Conservation (phyloP, 257 asterid species). For the Paraleonurus japonicus region DNA sequence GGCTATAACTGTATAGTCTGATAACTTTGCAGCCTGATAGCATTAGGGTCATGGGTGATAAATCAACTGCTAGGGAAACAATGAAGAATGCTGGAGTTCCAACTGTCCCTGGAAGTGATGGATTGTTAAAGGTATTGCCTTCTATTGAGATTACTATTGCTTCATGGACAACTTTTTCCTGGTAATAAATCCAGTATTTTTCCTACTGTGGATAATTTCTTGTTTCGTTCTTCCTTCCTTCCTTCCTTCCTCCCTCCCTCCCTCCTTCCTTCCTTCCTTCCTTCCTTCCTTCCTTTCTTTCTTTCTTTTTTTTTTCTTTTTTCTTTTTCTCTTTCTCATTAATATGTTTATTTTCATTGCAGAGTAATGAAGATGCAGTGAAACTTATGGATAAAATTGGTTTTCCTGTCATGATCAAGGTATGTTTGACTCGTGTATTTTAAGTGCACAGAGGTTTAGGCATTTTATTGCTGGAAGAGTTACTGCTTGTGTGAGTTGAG, state of each 20-base stretch:
- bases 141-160: slow-evolving; percentile 14
- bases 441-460: neutral
- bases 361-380: slow-evolving; percentile 87
- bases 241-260: too few species aligned
- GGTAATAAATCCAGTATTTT: neutral
- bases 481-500: slow-evolving; percentile 11
- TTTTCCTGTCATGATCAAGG: slow-evolving; percentile 98
- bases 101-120: slow-evolving; percentile 99
- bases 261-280: too few species aligned
- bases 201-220: neutral
- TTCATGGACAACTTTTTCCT: slow-evolving; percentile 6
- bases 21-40: slow-evolving; percentile 75
- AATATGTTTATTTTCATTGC: slow-evolving; percentile 24
- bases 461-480: neutral
- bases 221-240: too few species aligned
- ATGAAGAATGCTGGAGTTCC: slow-evolving; percentile 99
- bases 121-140: slow-evolving; percentile 66
- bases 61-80: slow-evolving; percentile 96
- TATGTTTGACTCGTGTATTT: slow-evolving; percentile 24
- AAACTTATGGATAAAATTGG: slow-evolving; percentile 80
- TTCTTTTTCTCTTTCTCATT: neutral
- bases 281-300: too few species aligned
- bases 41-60: slow-evolving; percentile 97
- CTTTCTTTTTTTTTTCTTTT: too few species aligned
- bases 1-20: slow-evolving; percentile 14